These are phyloP conservation scores for Pogostemon cablin DNA, from an alignment of 257 asterid species.

Conservation along the genomic window DNA sequence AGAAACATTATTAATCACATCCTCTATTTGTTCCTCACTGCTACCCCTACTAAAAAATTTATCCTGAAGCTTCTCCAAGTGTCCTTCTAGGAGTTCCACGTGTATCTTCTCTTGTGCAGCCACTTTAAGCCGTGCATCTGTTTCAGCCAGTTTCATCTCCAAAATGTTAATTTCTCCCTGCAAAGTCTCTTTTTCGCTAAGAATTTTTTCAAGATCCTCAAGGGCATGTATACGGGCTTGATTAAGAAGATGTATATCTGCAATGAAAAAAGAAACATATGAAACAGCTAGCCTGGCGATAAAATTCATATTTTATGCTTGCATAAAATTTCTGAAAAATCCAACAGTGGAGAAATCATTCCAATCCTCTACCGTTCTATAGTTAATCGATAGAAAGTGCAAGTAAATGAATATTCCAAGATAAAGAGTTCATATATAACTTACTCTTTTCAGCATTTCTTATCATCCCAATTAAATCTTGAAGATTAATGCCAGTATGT, in stretches of 20 bases:
- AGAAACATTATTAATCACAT: conserved; percentile 41
- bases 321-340: neutral
- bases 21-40: conserved; percentile 37
- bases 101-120: conserved; percentile 83
- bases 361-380: neutral
- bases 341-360: neutral
- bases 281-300: conserved; percentile 29
- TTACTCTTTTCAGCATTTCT: conserved; percentile 85
- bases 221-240: conserved; percentile 77
- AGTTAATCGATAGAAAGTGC: neutral
- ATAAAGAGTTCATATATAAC: conserved; percentile 26
- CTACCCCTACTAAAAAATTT: conserved; percentile 59
- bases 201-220: conserved; percentile 69
- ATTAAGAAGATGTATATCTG: conserved; percentile 86
- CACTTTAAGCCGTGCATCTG: conserved; percentile 78
- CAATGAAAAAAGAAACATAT: conserved; percentile 31
- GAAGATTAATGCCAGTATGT: conserved; percentile 52
- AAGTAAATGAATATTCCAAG: conserved; percentile 6
- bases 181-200: conserved; percentile 74
- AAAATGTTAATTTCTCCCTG: conserved; percentile 74
- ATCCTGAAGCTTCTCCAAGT: conserved; percentile 62
- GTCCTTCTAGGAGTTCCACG: conserved; percentile 70
- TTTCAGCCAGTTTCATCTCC: conserved; percentile 87
- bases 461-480: conserved; percentile 84
- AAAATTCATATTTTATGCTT: neutral